Percentiles rank a stretch among this genome's conserved stretches.
These are phyloP conservation scores for Rheum nobile DNA, from an alignment of 148 eudicot species.

Conservation along the genomic window DNA sequence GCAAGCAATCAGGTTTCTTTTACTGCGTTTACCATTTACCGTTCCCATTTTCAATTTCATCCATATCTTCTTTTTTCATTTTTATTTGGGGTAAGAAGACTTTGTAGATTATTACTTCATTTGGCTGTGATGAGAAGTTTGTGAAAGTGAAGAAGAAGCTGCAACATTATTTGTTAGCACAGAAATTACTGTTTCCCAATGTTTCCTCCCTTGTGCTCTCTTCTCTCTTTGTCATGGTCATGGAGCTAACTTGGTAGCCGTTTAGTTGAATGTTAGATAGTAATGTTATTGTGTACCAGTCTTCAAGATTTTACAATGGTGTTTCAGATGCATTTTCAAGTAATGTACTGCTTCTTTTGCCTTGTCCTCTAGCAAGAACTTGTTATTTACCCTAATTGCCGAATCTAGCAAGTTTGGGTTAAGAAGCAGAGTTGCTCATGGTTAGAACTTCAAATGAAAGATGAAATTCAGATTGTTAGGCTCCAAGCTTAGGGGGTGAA, in stretches of 20 bases:
- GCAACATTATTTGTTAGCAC: neutral
- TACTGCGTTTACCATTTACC: neutral
- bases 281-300: neutral
- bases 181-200: constrained; percentile 1
- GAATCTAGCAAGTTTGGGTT: too few relatives aligned
- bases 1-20: constrained; percentile 4
- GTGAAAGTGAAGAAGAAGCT: constrained; percentile 10
- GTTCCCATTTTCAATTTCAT: neutral
- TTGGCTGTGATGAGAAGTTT: constrained; percentile 9
- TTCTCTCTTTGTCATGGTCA: neutral
- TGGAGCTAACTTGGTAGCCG: neutral
- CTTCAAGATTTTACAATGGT: too few relatives aligned
- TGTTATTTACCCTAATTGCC: too few relatives aligned
- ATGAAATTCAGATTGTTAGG: too few relatives aligned
- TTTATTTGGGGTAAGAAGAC: neutral
- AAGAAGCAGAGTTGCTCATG: too few relatives aligned
- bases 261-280: neutral
- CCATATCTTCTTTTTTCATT: neutral
- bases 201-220: neutral
- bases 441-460: too few relatives aligned
- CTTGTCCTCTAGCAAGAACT: too few relatives aligned
- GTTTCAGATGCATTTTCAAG: too few relatives aligned
- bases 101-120: constrained; percentile 9
- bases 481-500: too few relatives aligned
- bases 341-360: too few relatives aligned